Evolutionary conservation across 345 rosid species (phyloP).

Genomic region (Streptanthus diversifolius): DNA sequence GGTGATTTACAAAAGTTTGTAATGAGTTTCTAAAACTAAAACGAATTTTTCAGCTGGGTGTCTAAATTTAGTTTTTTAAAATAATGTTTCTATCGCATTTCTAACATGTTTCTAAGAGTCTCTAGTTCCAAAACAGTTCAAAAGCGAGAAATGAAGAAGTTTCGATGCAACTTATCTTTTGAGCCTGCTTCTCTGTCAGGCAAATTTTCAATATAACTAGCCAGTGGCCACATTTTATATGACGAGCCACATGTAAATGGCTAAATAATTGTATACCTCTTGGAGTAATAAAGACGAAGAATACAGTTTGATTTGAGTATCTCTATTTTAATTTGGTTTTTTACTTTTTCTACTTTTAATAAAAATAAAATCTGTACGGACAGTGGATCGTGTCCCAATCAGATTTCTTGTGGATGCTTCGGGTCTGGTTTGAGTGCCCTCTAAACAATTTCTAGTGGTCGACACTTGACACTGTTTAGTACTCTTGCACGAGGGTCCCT

Average conservation of each 20-base stretch:
- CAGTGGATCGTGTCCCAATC: conserved; percentile 22
- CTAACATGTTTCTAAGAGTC: too few species aligned
- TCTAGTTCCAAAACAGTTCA: too few species aligned
- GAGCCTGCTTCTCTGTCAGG: too few species aligned
- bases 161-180: too few species aligned
- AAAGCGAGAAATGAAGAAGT: too few species aligned
- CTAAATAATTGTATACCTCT: neutral
- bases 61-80: too few species aligned
- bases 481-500: conserved; percentile 12
- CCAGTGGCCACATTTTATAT: too few species aligned
- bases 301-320: neutral
- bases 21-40: too few species aligned
- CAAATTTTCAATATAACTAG: too few species aligned
- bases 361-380: conserved; percentile 17
- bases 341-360: neutral
- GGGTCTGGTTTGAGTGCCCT: conserved; percentile 11
- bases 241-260: neutral
- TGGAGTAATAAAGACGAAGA: neutral
- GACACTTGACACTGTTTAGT: conserved; percentile 2
- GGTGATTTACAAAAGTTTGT: too few species aligned
- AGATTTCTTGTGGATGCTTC: conserved; percentile 4
- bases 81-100: too few species aligned
- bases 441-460: conserved; percentile 9
- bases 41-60: too few species aligned
- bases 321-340: neutral